Conservation (phyloP, 768 basidiomycete genomes). For the Tricholoma furcatifolium region DNA sequence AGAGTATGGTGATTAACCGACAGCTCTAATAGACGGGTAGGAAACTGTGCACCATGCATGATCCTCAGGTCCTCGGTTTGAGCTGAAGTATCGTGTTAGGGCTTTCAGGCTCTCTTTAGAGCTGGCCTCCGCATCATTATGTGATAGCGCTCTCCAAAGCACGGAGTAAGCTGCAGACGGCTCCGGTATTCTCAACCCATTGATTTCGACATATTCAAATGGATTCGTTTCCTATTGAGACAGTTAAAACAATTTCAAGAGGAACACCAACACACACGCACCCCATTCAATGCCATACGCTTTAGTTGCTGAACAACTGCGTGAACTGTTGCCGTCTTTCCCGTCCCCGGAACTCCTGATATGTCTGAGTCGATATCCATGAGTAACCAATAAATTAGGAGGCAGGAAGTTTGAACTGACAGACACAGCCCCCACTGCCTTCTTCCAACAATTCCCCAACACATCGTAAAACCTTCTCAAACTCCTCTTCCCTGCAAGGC, state of each 20-base stretch:
- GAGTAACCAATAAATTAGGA: slow-evolving; percentile 1
- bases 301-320: slow-evolving; percentile 88
- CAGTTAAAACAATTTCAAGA: neutral
- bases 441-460: slow-evolving; percentile 88
- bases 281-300: slow-evolving; percentile 79
- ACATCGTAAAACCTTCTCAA: slow-evolving; percentile 65
- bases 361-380: slow-evolving; percentile 63
- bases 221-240: slow-evolving; percentile 78
- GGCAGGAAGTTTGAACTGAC: slow-evolving; percentile 44
- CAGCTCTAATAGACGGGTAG: neutral
- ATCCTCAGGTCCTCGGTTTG: slow-evolving; percentile 63
- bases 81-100: slow-evolving; percentile 76
- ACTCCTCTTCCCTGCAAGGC: slow-evolving; percentile 89
- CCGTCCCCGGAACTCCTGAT: slow-evolving; percentile 97
- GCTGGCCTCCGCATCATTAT: slow-evolving; percentile 63
- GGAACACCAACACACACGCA: slow-evolving; percentile 33
- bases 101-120: slow-evolving; percentile 82
- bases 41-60: slow-evolving; percentile 77
- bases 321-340: slow-evolving; percentile 98
- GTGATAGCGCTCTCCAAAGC: slow-evolving; percentile 92
- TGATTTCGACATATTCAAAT: slow-evolving; percentile 97
- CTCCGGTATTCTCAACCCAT: slow-evolving; percentile 91
- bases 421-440: slow-evolving; percentile 93
- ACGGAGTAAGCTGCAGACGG: slow-evolving; percentile 89
- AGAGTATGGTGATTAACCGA: slow-evolving; percentile 4